Conservation (phyloP, 352 stramenopile species). For the Pythium sp. region DNA sequence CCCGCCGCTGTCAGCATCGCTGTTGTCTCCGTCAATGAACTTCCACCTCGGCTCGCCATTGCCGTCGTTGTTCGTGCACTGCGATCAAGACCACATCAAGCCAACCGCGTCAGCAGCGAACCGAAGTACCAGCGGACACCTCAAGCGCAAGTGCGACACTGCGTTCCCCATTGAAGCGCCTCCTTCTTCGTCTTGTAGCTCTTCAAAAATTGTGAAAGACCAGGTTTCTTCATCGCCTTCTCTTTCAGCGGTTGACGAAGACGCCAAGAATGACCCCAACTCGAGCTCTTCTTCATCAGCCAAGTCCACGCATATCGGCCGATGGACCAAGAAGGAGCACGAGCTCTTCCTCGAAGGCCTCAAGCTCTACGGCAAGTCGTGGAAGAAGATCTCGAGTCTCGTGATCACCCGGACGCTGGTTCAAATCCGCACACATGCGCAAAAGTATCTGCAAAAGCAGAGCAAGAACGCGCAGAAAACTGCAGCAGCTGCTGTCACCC, state of each 20-base stretch:
- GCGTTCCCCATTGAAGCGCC: slow-evolving; percentile 4
- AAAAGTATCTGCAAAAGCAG: slow-evolving; percentile 95
- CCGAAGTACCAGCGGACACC: not conserved
- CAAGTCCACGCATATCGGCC: slow-evolving; percentile 48
- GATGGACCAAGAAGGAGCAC: slow-evolving; percentile 90
- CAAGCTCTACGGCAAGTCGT: slow-evolving; percentile 85
- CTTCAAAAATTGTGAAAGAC: not conserved
- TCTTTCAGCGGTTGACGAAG: not conserved
- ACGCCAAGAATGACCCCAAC: not conserved
- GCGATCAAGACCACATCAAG: slow-evolving; percentile 7
- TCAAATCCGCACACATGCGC: slow-evolving; percentile 96
- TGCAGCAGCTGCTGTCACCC: slow-evolving; percentile 19
- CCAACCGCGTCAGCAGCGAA: not conserved
- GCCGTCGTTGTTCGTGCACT: slow-evolving; percentile 8
- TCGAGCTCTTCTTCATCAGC: slow-evolving; percentile 1
- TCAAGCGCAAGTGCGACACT: slow-evolving; percentile 1
- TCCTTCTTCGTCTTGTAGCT: not conserved
- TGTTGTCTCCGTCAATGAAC: slow-evolving; percentile 8
- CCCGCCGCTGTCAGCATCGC: slow-evolving; percentile 13
- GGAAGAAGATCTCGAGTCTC: slow-evolving; percentile 88
- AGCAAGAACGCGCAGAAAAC: slow-evolving; percentile 53
- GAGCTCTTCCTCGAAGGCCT: slow-evolving; percentile 87
- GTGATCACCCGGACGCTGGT: slow-evolving; percentile 84
- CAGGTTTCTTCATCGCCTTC: not conserved
- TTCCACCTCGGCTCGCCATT: slow-evolving; percentile 5